Percentiles rank a stretch among this genome's conserved stretches.
phyloP scores from a whole-genome alignment of 169 alveolate genomes.

The Eimeria brunetti region DNA sequence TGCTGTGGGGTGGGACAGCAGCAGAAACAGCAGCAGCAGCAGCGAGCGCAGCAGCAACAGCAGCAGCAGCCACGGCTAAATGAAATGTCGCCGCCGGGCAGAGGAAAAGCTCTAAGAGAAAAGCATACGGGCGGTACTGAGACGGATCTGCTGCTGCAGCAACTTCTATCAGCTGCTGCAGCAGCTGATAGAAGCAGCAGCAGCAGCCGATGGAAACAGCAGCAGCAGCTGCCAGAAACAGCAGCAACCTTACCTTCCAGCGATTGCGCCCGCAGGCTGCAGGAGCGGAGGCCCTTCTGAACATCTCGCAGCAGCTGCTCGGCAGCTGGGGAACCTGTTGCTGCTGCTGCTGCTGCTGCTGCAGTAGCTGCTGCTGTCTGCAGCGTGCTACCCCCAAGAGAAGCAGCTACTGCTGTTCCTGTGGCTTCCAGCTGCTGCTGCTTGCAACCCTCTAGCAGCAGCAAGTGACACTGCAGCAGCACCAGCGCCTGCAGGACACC shows the following conservation, averaged over 20 bases:
- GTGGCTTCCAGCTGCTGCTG: constrained; percentile 25
- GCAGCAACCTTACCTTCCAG: constrained; percentile 13
- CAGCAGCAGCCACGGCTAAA: not conserved
- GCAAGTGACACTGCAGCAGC: constrained; percentile 29
- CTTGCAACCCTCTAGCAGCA: constrained; percentile 14
- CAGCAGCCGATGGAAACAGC: no score
- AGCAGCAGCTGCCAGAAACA: not conserved
- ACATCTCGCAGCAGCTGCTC: constrained; percentile 16
- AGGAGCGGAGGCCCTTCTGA: not conserved
- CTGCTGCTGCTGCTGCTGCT: constrained; percentile 23
- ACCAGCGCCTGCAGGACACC: constrained; percentile 42
- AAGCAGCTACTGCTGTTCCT: not conserved
- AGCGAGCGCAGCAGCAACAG: not conserved
- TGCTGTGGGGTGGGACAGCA: not conserved
- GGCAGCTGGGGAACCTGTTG: constrained; percentile 13
- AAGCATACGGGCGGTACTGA: no score
- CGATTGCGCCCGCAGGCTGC: constrained; percentile 42
- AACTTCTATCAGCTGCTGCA: not conserved
- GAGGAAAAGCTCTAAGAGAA: no score
- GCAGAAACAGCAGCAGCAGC: not conserved
- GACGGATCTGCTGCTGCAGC: no score
- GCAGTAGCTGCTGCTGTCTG: constrained; percentile 62
- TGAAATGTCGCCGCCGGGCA: not conserved
- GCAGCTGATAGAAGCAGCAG: no score
- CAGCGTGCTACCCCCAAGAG: not conserved